Percentiles rank a stretch among this genome's conserved stretches.
These are phyloP conservation scores for Parastagonospora avenae DNA, from an alignment of 2,329 filamentous ascomycete genomes.

Conservation along the genomic window DNA sequence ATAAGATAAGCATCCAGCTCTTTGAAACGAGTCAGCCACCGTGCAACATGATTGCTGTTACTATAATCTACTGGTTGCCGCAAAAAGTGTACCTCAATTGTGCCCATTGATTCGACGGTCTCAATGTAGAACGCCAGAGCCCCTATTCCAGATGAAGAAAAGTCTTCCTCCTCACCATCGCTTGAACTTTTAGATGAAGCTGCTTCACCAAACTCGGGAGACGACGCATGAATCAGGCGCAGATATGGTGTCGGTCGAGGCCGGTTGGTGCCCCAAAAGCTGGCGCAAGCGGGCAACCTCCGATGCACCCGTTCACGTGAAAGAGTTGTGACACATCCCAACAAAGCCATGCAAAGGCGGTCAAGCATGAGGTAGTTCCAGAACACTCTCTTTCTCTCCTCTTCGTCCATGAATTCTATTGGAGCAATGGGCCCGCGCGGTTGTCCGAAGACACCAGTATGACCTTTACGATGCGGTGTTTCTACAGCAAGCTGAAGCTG, in stretches of 20 bases:
- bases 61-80: neutral
- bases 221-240: neutral
- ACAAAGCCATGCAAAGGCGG: neutral
- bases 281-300: slow-evolving; percentile 1
- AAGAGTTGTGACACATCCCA: neutral
- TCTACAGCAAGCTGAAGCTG: neutral
- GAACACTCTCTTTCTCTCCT: neutral
- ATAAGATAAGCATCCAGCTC: slow-evolving; percentile 1
- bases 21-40: slow-evolving; percentile 1
- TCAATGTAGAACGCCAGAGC: slow-evolving; percentile 5
- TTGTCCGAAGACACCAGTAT: neutral
- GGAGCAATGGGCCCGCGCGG: neutral
- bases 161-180: neutral
- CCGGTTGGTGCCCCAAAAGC: slow-evolving; percentile 9
- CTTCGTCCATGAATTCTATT: neutral
- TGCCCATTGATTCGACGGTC: slow-evolving; percentile 1
- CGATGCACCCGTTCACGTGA: neutral
- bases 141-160: neutral
- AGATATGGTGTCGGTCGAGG: slow-evolving; percentile 1
- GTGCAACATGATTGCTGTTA: neutral
- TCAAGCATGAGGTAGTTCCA: slow-evolving; percentile 5
- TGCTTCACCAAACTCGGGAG: neutral
- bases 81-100: slow-evolving; percentile 1
- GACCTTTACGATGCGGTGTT: neutral
- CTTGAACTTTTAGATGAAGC: no score